Conservation (phyloP, 169 alveolate genomes). For the Babesia gibsoni region DNA sequence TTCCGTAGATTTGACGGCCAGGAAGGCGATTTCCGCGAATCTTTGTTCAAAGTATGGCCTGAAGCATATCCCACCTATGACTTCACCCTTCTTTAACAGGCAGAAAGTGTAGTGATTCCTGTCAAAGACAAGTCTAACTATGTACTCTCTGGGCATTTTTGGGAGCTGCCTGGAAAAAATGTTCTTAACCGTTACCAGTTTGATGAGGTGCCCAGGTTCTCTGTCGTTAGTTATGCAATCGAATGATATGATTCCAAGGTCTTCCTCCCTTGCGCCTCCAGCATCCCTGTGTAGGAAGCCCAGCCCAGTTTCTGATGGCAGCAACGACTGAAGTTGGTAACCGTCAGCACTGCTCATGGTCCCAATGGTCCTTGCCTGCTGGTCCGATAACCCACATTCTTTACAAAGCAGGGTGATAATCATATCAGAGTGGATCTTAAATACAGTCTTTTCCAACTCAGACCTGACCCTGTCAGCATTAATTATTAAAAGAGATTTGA, state of each 20-base stretch:
- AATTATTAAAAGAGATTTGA: constrained; percentile 44
- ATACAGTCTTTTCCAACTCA: constrained; percentile 59
- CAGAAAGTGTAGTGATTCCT: constrained; percentile 95
- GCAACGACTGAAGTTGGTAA: constrained; percentile 65
- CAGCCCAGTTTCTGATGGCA: constrained; percentile 88
- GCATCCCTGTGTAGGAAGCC: constrained; percentile 89
- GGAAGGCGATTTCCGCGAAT: constrained; percentile 98
- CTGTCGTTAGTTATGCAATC: constrained; percentile 90
- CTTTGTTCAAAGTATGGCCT: constrained; percentile 87
- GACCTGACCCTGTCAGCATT: constrained; percentile 57
- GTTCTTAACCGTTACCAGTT: constrained; percentile 89
- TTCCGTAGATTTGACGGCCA: constrained; percentile 96
- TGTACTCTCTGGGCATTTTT: constrained; percentile 98
- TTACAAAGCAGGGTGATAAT: constrained; percentile 47
- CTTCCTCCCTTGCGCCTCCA: constrained; percentile 90
- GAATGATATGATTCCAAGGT: constrained; percentile 84
- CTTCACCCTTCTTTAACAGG: constrained; percentile 86
- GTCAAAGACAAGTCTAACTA: constrained; percentile 95
- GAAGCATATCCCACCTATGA: constrained; percentile 97
- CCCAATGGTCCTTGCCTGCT: constrained; percentile 51
- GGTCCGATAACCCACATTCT: constrained; percentile 62
- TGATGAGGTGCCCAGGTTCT: constrained; percentile 82
- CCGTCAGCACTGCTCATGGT: constrained; percentile 65
- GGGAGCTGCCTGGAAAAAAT: constrained; percentile 95
- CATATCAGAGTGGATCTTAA: constrained; percentile 56